These are phyloP conservation scores for Amanita rimosa DNA, from an alignment of 768 basidiomycete genomes.

Conservation along the genomic window DNA sequence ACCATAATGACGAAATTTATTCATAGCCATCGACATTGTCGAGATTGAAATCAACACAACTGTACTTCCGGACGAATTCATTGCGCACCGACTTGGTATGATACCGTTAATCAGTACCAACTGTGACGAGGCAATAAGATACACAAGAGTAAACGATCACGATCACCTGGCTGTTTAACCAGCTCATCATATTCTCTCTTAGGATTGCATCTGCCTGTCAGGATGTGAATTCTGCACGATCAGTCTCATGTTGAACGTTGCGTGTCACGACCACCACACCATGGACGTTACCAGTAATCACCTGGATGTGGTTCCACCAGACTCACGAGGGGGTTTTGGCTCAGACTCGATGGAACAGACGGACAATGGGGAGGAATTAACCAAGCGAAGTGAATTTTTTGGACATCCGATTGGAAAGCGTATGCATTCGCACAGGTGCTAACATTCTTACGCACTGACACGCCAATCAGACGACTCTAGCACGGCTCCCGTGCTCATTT, in stretches of 20 bases:
- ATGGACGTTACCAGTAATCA: slow-evolving; percentile 84
- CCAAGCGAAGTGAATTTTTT: slow-evolving; percentile 64
- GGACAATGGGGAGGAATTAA: slow-evolving; percentile 56
- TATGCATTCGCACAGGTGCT: slow-evolving; percentile 19
- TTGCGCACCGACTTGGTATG: slow-evolving; percentile 93
- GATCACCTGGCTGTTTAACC: slow-evolving; percentile 12
- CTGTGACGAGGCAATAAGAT: slow-evolving; percentile 81
- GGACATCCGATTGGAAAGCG: slow-evolving; percentile 82
- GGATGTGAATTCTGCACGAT: slow-evolving; percentile 85
- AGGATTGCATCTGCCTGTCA: slow-evolving; percentile 90
- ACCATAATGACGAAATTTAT: neutral
- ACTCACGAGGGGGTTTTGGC: slow-evolving; percentile 13
- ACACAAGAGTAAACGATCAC: slow-evolving; percentile 40
- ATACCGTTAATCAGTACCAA: slow-evolving; percentile 81
- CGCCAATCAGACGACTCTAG: slow-evolving; percentile 43
- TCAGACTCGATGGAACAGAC: slow-evolving; percentile 19
- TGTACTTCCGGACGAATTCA: slow-evolving; percentile 93
- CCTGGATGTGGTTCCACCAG: slow-evolving; percentile 49
- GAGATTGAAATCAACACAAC: slow-evolving; percentile 86
- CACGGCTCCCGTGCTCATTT: slow-evolving; percentile 66
- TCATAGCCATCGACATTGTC: slow-evolving; percentile 90
- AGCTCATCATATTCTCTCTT: slow-evolving; percentile 2
- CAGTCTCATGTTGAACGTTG: slow-evolving; percentile 63
- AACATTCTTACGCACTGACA: neutral
- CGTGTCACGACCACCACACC: slow-evolving; percentile 60